These are phyloP conservation scores for Fusarium sp. DNA, from an alignment of 2,329 filamentous ascomycete species.

Conservation along the genomic window DNA sequence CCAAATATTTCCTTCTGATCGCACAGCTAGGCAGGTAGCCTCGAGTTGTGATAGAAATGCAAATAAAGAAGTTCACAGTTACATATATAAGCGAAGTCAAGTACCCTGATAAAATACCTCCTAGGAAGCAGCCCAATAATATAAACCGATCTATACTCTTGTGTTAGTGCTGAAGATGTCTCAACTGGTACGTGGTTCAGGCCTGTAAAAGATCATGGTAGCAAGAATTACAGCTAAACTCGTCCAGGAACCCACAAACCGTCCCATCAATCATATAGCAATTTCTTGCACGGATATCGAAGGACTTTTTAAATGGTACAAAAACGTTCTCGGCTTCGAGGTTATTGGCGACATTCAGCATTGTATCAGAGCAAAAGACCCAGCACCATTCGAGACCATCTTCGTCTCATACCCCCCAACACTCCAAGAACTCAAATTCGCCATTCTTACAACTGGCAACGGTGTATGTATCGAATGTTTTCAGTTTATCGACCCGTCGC, in stretches of 20 bases:
- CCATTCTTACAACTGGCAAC: background rate
- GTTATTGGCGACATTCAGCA: background rate
- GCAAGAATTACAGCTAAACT: background rate
- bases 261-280: background rate
- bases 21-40: background rate
- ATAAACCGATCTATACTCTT: too few relatives aligned
- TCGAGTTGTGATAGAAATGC: background rate
- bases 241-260: background rate
- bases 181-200: background rate
- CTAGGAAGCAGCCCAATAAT: too few relatives aligned
- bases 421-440: background rate
- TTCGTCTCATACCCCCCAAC: background rate
- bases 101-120: too few relatives aligned
- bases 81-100: background rate
- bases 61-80: background rate
- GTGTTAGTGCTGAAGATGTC: too few relatives aligned
- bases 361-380: background rate
- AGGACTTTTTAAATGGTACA: background rate
- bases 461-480: background rate
- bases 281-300: background rate
- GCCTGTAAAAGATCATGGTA: accelerated
- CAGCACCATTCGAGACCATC: background rate
- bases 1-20: too few relatives aligned
- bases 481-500: background rate
- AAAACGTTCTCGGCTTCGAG: background rate